Base-by-base conservation (phyloP, 345 rosid species). In the Salix arbutifolia region DNA sequence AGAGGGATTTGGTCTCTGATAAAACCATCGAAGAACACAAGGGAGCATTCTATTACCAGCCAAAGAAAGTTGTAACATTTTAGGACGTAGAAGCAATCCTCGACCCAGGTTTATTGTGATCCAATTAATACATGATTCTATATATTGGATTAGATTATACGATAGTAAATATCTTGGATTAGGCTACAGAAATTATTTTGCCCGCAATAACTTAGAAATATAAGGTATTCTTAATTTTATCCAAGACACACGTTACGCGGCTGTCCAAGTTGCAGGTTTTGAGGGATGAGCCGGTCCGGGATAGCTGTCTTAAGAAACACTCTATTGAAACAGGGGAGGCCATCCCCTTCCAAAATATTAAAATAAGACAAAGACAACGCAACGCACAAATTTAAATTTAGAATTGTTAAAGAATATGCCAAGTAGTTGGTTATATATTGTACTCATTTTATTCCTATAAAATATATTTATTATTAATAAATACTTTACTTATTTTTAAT, bases 161-260 rank as follows among this genome's bases (percentile, higher is more conserved):
- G 5, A 48, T 17, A 48, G 53, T 48, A 5, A 4, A 48, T 5
- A 48, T 48, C 53, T 48, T 48, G 19, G 53, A 17, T 48, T 48
- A 17, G 6, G 53, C 53, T 17, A 48, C 17, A 14, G 0, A 35
- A 35, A 35, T 35, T 35, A 6, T 35, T 35, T 35, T 35, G 7
- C 37, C 37, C 5, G 0, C 37, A 35, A 35, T 35, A 35, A 35
- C 37, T 35, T 33, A 33, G 5, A 33, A 33, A 33, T 0, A 33
- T 4, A 3, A 33, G 18, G 17, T 48, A 4, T 48, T 48, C 3
- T 48, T 48, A 9, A 9, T 61, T 69, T 71, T 37, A 62, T 70
- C 46, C 38, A 48, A 46, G 78, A 65, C 26, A 74, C 79, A 78
- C 76, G 74, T 75, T 74, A 78, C 81, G 74, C 81, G 76, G 84